These are phyloP conservation scores for Leishmania tarentolae DNA, from an alignment of 208 protist genomes.

Conservation along the genomic window DNA sequence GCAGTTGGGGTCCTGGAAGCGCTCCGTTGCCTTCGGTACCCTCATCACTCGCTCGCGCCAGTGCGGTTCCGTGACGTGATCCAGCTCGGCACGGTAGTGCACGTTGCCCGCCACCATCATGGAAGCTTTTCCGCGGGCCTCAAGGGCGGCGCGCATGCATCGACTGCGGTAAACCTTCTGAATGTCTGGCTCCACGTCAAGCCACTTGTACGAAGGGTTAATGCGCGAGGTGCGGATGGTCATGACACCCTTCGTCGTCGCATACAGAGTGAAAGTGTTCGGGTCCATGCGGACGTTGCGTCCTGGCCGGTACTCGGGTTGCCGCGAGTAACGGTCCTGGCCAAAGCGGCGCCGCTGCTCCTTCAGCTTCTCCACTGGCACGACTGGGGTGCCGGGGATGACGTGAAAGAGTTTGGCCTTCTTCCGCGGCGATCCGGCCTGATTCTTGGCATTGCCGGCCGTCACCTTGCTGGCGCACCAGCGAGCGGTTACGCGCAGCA, in stretches of 20 bases:
- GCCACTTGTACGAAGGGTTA: constrained; percentile 76
- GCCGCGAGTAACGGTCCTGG: constrained; percentile 75
- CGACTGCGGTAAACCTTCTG: constrained; percentile 73
- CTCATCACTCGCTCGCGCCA: constrained; percentile 74
- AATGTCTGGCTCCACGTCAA: constrained; percentile 88
- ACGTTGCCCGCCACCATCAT: constrained; percentile 45
- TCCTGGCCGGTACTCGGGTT: constrained; percentile 75
- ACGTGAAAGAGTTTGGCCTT: constrained; percentile 80
- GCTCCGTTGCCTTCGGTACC: constrained; percentile 49
- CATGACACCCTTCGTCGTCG: constrained; percentile 80
- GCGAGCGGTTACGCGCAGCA: constrained; percentile 46
- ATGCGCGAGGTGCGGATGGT: constrained; percentile 73
- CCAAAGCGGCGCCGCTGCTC: constrained; percentile 79
- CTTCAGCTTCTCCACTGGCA: constrained; percentile 78
- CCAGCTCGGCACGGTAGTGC: constrained; percentile 53
- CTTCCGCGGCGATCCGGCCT: constrained; percentile 58
- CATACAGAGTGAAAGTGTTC: constrained; percentile 82
- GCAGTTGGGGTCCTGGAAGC: constrained; percentile 79
- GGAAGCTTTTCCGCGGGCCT: constrained; percentile 47
- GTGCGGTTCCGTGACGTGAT: constrained; percentile 50
- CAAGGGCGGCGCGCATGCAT: constrained; percentile 59
- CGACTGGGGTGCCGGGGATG: constrained; percentile 75
- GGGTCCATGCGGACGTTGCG: constrained; percentile 83
- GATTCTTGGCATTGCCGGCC: constrained; percentile 82
- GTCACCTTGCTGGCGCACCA: constrained; percentile 76